phyloP scores from a whole-genome alignment of 2,329 filamentous ascomycete genomes.

The Cucurbitaria berberidis region DNA sequence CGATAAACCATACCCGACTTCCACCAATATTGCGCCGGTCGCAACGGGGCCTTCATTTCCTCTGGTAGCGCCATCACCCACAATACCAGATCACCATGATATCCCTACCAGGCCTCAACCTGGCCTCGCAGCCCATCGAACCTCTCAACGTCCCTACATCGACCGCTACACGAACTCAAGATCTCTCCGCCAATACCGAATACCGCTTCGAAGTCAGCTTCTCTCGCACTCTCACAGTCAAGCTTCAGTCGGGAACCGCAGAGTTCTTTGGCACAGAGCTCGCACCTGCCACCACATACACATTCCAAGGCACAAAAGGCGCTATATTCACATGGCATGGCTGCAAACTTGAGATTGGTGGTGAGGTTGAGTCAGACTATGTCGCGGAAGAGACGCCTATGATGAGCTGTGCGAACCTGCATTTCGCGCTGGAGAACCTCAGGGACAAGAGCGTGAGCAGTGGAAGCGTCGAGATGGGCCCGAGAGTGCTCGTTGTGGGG shows the following conservation, averaged over 20 bases:
- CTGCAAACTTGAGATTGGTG: slow-evolving; percentile 80
- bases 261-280: slow-evolving; percentile 97
- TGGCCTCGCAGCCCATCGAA: slow-evolving; percentile 43
- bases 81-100: slow-evolving; percentile 35
- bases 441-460: slow-evolving; percentile 64
- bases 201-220: slow-evolving; percentile 52
- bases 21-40: not conserved
- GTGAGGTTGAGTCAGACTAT: slow-evolving; percentile 72
- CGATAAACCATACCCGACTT: not conserved
- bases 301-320: slow-evolving; percentile 79
- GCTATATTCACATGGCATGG: slow-evolving; percentile 93
- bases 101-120: slow-evolving; percentile 55
- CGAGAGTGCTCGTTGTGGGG: slow-evolving; percentile 84
- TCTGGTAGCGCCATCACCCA: not conserved
- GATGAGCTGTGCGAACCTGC: slow-evolving; percentile 80
- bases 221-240: slow-evolving; percentile 45
- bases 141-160: slow-evolving; percentile 28
- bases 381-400: slow-evolving; percentile 81
- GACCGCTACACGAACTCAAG: slow-evolving; percentile 46
- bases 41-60: not conserved
- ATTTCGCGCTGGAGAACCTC: slow-evolving; percentile 81
- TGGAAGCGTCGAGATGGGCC: slow-evolving; percentile 60
- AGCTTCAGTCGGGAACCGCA: slow-evolving; percentile 80
- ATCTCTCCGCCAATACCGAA: slow-evolving; percentile 55
- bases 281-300: slow-evolving; percentile 78